phyloP scores from a whole-genome alignment of 345 rosid genomes.

The Anastatica hierochuntica region DNA sequence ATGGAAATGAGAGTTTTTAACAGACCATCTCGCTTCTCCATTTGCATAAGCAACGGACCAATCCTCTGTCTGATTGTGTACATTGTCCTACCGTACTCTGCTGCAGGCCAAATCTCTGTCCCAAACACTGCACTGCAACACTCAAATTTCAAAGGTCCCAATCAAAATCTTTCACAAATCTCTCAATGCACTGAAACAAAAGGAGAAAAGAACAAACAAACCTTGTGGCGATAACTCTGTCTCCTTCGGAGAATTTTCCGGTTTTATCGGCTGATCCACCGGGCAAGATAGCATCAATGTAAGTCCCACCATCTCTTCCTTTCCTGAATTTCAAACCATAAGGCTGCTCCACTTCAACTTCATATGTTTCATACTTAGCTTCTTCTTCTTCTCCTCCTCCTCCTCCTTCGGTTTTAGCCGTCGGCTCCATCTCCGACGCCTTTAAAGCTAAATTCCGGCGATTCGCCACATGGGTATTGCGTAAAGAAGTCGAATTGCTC shows the following conservation, averaged over 20 bases:
- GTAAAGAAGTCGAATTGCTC: slow-evolving; percentile 19
- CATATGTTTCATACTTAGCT: slow-evolving; percentile 60
- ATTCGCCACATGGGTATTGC: slow-evolving; percentile 36
- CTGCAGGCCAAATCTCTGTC: slow-evolving; percentile 97
- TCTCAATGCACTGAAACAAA: not conserved
- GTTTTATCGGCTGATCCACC: slow-evolving; percentile 84
- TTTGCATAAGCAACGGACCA: slow-evolving; percentile 82
- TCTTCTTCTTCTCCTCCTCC: slow-evolving; percentile 32
- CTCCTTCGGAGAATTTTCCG: slow-evolving; percentile 69
- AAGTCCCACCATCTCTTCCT: slow-evolving; percentile 89
- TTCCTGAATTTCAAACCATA: slow-evolving; percentile 70
- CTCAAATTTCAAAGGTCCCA: slow-evolving; percentile 25
- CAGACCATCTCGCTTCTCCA: slow-evolving; percentile 80
- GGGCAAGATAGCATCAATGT: slow-evolving; percentile 74
- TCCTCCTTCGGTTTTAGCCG: slow-evolving; percentile 29
- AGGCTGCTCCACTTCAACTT: slow-evolving; percentile 79
- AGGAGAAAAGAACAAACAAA: slow-evolving; percentile 35
- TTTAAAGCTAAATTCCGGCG: slow-evolving; percentile 27
- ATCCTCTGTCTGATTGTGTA: slow-evolving; percentile 88
- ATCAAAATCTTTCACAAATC: not conserved
- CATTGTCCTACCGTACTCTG: slow-evolving; percentile 97
- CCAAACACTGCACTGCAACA: slow-evolving; percentile 97
- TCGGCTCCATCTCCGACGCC: slow-evolving; percentile 57
- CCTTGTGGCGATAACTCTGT: slow-evolving; percentile 95
- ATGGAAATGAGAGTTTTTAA: not conserved